These are phyloP conservation scores for Mycena galericulata DNA, from an alignment of 768 basidiomycete genomes.

Conservation along the genomic window DNA sequence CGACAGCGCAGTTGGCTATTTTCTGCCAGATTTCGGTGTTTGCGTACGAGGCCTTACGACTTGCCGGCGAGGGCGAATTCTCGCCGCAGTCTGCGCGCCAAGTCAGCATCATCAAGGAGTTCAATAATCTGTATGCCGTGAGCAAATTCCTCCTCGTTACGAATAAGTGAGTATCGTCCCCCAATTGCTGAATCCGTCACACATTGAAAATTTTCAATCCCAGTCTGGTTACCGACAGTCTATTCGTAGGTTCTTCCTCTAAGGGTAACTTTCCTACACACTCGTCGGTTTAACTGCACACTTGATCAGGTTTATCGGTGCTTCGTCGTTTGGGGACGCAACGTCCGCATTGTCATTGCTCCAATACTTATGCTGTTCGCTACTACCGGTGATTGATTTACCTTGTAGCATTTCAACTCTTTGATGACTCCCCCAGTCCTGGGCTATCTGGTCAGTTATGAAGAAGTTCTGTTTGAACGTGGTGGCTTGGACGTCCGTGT, in stretches of 20 bases:
- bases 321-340: no score
- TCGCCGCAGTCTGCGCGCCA: neutral
- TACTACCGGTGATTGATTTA: no score
- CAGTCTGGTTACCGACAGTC: neutral
- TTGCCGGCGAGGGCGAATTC: neutral
- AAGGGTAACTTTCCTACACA: no score
- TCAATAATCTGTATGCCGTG: neutral
- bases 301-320: neutral
- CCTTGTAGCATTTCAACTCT: no score
- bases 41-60: neutral
- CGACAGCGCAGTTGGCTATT: constrained; percentile 1
- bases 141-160: constrained; percentile 13
- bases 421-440: no score
- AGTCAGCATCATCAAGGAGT: neutral
- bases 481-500: no score
- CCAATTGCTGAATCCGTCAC: neutral
- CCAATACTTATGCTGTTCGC: no score
- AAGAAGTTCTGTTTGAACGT: no score
- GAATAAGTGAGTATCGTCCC: constrained; percentile 3
- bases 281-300: no score
- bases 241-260: neutral
- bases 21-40: neutral
- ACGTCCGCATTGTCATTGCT: no score
- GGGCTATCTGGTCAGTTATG: no score
- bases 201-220: neutral